Conservation (phyloP, 768 basidiomycete genomes). For the Galerina marginata region DNA sequence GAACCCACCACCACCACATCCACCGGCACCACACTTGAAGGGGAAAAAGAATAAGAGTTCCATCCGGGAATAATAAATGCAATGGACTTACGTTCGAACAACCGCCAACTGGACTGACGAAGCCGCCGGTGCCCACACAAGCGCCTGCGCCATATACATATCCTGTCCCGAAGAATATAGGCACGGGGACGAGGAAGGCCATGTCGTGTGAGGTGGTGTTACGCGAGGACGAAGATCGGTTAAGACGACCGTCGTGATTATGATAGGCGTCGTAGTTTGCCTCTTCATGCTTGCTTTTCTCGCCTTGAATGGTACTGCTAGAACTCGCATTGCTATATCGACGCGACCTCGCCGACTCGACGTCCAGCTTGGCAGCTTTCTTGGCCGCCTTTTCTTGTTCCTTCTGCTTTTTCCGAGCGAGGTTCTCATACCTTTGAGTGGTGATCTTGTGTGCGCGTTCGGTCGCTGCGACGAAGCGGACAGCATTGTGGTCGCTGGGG, state of each 20-base stretch:
- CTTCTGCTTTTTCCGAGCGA: slow-evolving; percentile 17
- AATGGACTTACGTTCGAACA: slow-evolving; percentile 7
- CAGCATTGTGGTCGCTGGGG: slow-evolving; percentile 58
- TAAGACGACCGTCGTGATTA: background rate
- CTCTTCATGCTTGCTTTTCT: background rate
- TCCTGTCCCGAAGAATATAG: slow-evolving; percentile 32
- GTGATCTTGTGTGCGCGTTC: slow-evolving; percentile 15
- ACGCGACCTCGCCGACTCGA: background rate
- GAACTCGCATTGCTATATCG: no score
- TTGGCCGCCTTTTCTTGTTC: slow-evolving; percentile 8
- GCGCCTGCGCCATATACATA: background rate
- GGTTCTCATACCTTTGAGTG: slow-evolving; percentile 14
- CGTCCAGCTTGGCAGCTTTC: slow-evolving; percentile 21
- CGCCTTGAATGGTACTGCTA: no score
- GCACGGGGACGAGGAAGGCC: slow-evolving; percentile 48
- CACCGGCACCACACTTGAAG: slow-evolving; percentile 9
- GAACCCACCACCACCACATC: slow-evolving; percentile 7
- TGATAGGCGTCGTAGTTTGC: background rate
- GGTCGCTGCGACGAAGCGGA: slow-evolving; percentile 39
- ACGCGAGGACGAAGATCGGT: background rate
- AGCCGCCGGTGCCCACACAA: slow-evolving; percentile 16
- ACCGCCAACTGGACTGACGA: slow-evolving; percentile 14
- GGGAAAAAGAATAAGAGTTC: background rate
- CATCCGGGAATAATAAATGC: background rate
- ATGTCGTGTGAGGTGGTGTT: slow-evolving; percentile 1